A percentile compares a stretch with the other conserved stretches of the same genome.
These are phyloP conservation scores for Flaveria floridana DNA, from an alignment of 140 eudicot species.

Conservation along the genomic window DNA sequence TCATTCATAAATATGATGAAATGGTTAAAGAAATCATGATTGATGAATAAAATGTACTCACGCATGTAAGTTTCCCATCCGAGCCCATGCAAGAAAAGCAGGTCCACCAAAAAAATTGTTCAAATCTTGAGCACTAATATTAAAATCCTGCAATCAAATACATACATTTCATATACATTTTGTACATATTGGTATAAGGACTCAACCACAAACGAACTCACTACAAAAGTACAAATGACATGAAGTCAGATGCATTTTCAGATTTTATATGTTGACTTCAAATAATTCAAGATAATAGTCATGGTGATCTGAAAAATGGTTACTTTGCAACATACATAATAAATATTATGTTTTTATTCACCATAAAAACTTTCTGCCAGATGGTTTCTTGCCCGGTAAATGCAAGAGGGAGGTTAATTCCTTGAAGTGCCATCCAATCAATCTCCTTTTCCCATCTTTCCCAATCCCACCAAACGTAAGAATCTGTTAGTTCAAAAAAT, in stretches of 20 bases:
- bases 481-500: slow-evolving; percentile 50
- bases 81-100: slow-evolving; percentile 99
- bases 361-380: slow-evolving; percentile 98
- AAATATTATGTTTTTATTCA: slow-evolving; percentile 30
- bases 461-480: slow-evolving; percentile 99
- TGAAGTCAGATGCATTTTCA: not conserved
- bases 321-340: slow-evolving; percentile 5
- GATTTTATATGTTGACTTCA: not conserved
- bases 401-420: slow-evolving; percentile 88
- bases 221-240: too few relatives aligned
- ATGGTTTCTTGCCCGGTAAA: slow-evolving; percentile 94
- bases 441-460: slow-evolving; percentile 97
- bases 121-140: slow-evolving; percentile 63
- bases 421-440: slow-evolving; percentile 99
- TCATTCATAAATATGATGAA: too few relatives aligned
- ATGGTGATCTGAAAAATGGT: not conserved
- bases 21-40: not conserved
- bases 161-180: slow-evolving; percentile 2
- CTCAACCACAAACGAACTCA: not conserved
- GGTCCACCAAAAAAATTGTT: slow-evolving; percentile 96
- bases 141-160: slow-evolving; percentile 53
- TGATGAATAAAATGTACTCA: slow-evolving; percentile 34
- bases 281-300: not conserved
- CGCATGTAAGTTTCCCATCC: slow-evolving; percentile 99
- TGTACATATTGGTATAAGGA: slow-evolving; percentile 7